A percentile compares a stretch with the other conserved stretches of the same genome.
These are phyloP conservation scores for Cavenderia fasciculata DNA, from an alignment of 78 protist species.

Conservation along the genomic window DNA sequence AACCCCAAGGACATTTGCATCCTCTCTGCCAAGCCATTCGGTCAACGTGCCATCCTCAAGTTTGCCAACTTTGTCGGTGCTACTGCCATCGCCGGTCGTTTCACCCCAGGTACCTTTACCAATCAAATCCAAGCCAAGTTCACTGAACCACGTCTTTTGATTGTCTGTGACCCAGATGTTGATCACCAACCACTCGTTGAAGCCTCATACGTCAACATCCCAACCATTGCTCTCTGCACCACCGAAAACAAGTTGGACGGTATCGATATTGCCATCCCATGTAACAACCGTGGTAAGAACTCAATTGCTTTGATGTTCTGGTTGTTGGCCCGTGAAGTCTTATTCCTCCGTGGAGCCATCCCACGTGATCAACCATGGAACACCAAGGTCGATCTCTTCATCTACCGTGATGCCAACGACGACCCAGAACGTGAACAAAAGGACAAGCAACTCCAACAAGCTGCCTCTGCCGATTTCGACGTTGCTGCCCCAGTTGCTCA, in stretches of 20 bases:
- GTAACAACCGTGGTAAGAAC: constrained; percentile 98
- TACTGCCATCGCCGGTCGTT: constrained; percentile 96
- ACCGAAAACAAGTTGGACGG: constrained; percentile 94
- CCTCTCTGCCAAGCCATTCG: constrained; percentile 94
- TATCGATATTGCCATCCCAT: constrained; percentile 99
- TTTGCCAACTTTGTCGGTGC: constrained; percentile 97
- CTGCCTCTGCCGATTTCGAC: constrained; percentile 24
- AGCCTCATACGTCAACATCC: constrained; percentile 98
- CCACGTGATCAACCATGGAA: constrained; percentile 95
- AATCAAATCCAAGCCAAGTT: constrained; percentile 97
- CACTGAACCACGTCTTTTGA: constrained; percentile 99
- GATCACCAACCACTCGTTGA: constrained; percentile 98
- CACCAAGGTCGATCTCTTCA: constrained; percentile 92
- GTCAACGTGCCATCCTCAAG: constrained; percentile 99
- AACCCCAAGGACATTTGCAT: constrained; percentile 97
- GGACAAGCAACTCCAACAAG: constrained; percentile 10
- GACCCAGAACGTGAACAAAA: constrained; percentile 47
- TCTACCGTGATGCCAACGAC: constrained; percentile 81
- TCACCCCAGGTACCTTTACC: constrained; percentile 99
- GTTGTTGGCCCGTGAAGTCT: constrained; percentile 99
- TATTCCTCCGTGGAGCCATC: constrained; percentile 96
- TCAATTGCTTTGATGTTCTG: constrained; percentile 98
- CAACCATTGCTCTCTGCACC: constrained; percentile 99
- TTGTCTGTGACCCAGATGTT: constrained; percentile 97
- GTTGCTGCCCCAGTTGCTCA: constrained; percentile 62